Base-by-base conservation (phyloP, 768 basidiomycete genomes). In the Kwoniella europaea region DNA sequence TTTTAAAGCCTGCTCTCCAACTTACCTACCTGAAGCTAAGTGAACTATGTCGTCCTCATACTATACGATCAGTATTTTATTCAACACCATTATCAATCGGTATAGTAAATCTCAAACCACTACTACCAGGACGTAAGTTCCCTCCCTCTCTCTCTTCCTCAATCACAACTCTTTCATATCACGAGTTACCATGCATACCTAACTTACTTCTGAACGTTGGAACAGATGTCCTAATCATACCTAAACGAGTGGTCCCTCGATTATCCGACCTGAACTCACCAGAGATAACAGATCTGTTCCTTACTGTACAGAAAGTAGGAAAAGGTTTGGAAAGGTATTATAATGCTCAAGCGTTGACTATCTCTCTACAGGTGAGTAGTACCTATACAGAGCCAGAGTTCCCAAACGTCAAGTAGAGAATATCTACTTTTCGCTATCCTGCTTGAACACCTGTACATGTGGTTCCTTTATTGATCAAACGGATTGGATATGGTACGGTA, bases 61-160 rank as follows among this genome's bases (percentile, higher is more conserved):
- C 54, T 35, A 12, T 15, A 2, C 29, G 18, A 53, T 20, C 59
- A 82, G 82, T 79, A 10, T 84, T 95, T 83, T 90, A 91, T 77
- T 87, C 88, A 27, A 87, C 89, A 3, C 75, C 88, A 1, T 86
- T 91, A 13, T 89, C 91, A 0, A 91, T 88, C 82, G 96, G 92
- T 1, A 91, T 97, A 72, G 95, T 98, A 57, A 98, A 98, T 82
- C 88, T 97, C 71, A 97, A 94, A 77, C 96, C 95, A 0, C 90
- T 97, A 74, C 89, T 95, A 10, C 93, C 94, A 52, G 94, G 94
- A 59, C 94, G 96, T 98, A 83, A 85, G 92, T 9, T 7, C 12
- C 46, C n/a, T 15, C 43, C 15, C 4, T 42, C 43, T n/a, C 4
- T 42, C 16, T 50, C 0, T 53, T 15, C 2, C 24, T 50, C 4